These are phyloP conservation scores for Bruguiera parviflora DNA, from an alignment of 345 rosid species.

Conservation along the genomic window DNA sequence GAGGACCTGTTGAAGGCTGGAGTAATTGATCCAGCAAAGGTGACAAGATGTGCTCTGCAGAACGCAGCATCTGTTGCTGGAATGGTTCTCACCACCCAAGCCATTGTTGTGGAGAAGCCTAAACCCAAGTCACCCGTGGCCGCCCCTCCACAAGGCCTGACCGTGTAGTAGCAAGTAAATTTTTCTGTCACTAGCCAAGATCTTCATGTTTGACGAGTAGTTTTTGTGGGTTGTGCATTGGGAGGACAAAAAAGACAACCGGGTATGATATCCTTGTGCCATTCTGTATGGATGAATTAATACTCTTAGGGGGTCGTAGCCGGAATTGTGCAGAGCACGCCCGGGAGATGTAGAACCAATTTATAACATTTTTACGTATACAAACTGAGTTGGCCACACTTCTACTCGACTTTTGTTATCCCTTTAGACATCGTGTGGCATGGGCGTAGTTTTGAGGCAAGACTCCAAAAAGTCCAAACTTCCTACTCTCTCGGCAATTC, in stretches of 20 bases:
- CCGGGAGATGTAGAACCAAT: no score
- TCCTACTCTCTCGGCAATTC: no score
- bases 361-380: no score
- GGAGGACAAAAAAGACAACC: background rate
- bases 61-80: constrained; percentile 96
- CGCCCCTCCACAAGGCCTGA: constrained; percentile 63
- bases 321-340: background rate
- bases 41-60: constrained; percentile 88
- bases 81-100: constrained; percentile 97
- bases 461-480: no score
- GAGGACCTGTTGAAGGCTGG: constrained; percentile 91
- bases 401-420: no score
- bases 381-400: no score
- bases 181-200: constrained; percentile 8
- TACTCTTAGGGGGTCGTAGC: background rate
- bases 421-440: no score
- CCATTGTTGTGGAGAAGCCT: constrained; percentile 85
- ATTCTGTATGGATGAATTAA: background rate
- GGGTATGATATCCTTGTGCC: background rate
- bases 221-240: constrained; percentile 4
- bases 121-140: constrained; percentile 60
- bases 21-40: constrained; percentile 95
- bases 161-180: constrained; percentile 30
- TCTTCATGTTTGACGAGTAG: constrained; percentile 6
- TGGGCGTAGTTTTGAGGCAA: no score